Conservation (phyloP, 352 stramenopile genomes). For the Phytopythium vexans region DNA sequence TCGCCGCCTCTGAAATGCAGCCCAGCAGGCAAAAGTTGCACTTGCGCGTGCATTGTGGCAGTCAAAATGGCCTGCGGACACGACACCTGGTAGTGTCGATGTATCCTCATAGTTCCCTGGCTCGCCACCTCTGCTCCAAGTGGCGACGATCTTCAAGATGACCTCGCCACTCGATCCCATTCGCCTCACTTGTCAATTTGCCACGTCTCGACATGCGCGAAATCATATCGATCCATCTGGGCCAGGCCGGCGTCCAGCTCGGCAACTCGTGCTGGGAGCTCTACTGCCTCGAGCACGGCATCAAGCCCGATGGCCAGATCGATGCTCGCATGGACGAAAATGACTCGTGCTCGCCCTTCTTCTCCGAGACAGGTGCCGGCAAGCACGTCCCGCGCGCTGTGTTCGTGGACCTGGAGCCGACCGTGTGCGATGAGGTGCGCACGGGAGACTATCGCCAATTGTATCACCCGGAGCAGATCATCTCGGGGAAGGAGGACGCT, state of each 20-base stretch:
- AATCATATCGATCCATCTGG: conserved; percentile 95
- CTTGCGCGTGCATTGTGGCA: too few relatives aligned
- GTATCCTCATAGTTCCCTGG: too few relatives aligned
- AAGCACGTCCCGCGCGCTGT: conserved; percentile 64
- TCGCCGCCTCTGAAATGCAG: too few relatives aligned
- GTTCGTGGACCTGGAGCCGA: conserved; percentile 96
- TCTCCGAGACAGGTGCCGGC: conserved; percentile 85
- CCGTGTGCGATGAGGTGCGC: conserved; percentile 94
- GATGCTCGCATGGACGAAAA: conserved; percentile 5
- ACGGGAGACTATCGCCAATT: conserved; percentile 93
- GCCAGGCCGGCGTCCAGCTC: conserved; percentile 79
- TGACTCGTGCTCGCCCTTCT: conserved; percentile 74
- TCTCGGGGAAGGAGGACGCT: conserved; percentile 95
- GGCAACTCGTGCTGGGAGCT: conserved; percentile 89
- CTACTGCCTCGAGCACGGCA: conserved; percentile 88
- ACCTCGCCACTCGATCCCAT: too few relatives aligned
- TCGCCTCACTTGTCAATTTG: too few relatives aligned
- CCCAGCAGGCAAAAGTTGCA: too few relatives aligned
- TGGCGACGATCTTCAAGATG: too few relatives aligned
- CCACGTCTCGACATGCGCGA: conserved; percentile 88
- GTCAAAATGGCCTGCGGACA: too few relatives aligned
- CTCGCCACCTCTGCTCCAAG: too few relatives aligned
- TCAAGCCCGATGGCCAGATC: conserved; percentile 75
- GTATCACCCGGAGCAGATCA: conserved; percentile 97
- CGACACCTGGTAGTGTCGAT: too few relatives aligned